Base-by-base conservation (phyloP, 2,329 filamentous ascomycete genomes). In the Alternaria gansuensis region DNA sequence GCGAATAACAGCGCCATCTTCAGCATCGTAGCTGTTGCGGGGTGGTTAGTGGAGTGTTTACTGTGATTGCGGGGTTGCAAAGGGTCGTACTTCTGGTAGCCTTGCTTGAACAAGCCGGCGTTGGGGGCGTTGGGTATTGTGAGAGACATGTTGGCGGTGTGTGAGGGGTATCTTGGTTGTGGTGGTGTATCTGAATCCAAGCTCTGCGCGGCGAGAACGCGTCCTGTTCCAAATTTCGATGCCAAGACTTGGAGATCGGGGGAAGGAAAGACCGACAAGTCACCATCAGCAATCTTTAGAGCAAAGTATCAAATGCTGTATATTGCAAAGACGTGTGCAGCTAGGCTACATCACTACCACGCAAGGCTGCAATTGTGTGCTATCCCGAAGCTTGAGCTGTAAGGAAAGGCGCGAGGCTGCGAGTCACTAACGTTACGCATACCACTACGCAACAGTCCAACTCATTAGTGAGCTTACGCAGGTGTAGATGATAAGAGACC, bases 1-100 rank as follows among this genome's bases (percentile, higher is more conserved):
- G 77, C 95, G 93, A 67, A 98, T 86, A 69, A 99, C 93, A 69
- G 95, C 96, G 78, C 95, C 95, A 91, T 99, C 95, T 88, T 99
- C 96, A 62, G 94, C 90, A 78, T 98, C 94, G 83, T 99, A 97
- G 86, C 96, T 98, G 76, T 67, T 60, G 62, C 68, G 65, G 64
- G 64, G 64, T 76, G 67, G 81, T 81, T 71, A 75, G 67, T 50
- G 64, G 54, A 28, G 58, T 59, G 33, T 56, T 51, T 31, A 52
- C 59, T 63, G 62, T 54, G 44, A 58, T 65, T 62, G 65, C 60
- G 63, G 63, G 58, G 59, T 56, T 54, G 51, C 14, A 24, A 21
- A 51, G 48, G 43, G 57, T 81, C 86, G 77, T 87, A 97, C 93
- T 91, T 96, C 81, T 93, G 93, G 83, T 99, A 99, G 74, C 94